Conservation (phyloP, 257 asterid genomes). For the Osmanthus fragrans region DNA sequence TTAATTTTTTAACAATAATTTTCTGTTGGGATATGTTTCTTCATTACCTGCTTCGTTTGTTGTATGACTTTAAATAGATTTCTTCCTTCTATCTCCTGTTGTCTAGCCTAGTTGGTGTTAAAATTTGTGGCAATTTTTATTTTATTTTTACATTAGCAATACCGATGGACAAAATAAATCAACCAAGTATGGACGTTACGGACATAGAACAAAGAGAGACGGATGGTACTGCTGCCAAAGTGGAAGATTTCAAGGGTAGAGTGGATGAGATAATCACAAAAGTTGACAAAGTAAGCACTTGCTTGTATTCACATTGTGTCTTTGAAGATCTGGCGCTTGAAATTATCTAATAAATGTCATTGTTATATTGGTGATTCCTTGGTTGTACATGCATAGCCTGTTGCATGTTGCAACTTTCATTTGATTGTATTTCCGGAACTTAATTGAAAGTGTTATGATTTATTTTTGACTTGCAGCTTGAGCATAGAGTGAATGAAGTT, state of each 20-base stretch:
- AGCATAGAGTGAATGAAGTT: slow-evolving; percentile 69
- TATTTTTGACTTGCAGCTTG: slow-evolving; percentile 55
- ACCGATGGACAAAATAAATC: no score
- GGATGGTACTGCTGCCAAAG: slow-evolving; percentile 39
- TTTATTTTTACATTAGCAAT: no score
- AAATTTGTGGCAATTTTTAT: no score
- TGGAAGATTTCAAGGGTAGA: slow-evolving; percentile 43
- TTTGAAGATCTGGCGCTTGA: not conserved
- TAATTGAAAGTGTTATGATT: slow-evolving; percentile 11
- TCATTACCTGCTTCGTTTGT: no score
- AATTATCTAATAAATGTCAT: not conserved
- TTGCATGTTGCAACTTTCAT: slow-evolving; percentile 6
- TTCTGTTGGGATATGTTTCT: no score
- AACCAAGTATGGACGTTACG: slow-evolving; percentile 4
- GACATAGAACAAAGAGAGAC: slow-evolving; percentile 24
- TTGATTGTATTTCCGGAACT: not conserved
- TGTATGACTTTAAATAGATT: no score
- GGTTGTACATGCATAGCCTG: slow-evolving; percentile 13
- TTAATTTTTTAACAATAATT: no score
- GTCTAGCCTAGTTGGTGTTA: no score
- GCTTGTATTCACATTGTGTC: slow-evolving; percentile 15
- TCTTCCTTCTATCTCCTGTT: no score
- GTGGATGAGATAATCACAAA: slow-evolving; percentile 55
- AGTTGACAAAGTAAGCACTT: slow-evolving; percentile 57
- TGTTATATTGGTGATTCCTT: not conserved